Conservation (phyloP, 306 rosid species). For the Quercus wislizeni region DNA sequence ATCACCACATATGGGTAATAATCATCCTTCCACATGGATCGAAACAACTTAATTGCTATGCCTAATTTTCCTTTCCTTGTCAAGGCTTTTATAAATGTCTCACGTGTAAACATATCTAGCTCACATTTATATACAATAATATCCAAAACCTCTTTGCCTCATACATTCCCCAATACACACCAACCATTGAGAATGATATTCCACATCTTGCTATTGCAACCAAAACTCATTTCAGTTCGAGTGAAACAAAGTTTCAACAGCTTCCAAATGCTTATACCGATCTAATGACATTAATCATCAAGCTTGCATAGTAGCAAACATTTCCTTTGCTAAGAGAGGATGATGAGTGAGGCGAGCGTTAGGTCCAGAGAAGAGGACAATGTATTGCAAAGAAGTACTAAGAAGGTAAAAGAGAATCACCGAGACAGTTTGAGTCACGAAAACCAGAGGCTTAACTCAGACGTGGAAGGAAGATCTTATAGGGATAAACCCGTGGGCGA, state of each 20-base stretch:
- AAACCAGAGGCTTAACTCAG: too few species aligned
- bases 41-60: slow-evolving; percentile 54
- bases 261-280: slow-evolving; percentile 70
- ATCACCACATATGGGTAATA: slow-evolving; percentile 58
- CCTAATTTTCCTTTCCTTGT: slow-evolving; percentile 77
- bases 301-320: too few species aligned
- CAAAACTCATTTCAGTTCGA: slow-evolving; percentile 40
- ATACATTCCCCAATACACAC: slow-evolving; percentile 70
- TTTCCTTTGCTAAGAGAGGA: too few species aligned
- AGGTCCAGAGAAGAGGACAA: too few species aligned
- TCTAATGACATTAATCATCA: slow-evolving; percentile 29
- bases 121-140: slow-evolving; percentile 50
- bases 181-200: slow-evolving; percentile 77
- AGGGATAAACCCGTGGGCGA: too few species aligned
- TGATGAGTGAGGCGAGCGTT: too few species aligned
- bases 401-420: too few species aligned
- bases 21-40: slow-evolving; percentile 61
- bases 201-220: slow-evolving; percentile 55
- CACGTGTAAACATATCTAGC: slow-evolving; percentile 64
- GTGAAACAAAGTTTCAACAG: slow-evolving; percentile 65
- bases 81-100: slow-evolving; percentile 63
- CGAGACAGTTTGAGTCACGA: too few species aligned
- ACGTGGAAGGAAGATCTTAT: too few species aligned
- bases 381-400: too few species aligned
- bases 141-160: slow-evolving; percentile 83